Evolutionary conservation across 2,329 filamentous ascomycete genomes (phyloP).

Genomic region (Myriosclerotinia duriaeana): DNA sequence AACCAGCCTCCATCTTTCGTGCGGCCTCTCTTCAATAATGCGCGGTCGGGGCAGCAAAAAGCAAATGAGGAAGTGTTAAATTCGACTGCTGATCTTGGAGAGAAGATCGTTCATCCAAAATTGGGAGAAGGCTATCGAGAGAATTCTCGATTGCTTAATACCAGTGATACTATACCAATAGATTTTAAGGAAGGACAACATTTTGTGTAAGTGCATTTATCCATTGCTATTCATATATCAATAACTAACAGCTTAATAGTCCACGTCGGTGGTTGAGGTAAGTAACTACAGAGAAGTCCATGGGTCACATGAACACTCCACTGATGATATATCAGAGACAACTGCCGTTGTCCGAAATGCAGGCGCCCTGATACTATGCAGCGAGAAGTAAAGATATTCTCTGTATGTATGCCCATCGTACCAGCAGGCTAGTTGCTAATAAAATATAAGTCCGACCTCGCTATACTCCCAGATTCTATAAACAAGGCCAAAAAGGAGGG

Average conservation of each 20-base stretch:
- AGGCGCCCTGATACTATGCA: constrained; percentile 71
- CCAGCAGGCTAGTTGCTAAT: neutral
- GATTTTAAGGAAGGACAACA: neutral
- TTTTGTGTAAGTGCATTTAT: neutral
- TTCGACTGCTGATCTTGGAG: constrained; percentile 2
- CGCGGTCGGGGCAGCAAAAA: neutral
- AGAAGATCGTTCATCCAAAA: constrained; percentile 12
- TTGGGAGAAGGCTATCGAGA: constrained; percentile 15
- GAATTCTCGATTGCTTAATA: constrained; percentile 4
- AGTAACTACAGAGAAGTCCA: constrained; percentile 8
- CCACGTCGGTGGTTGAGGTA: constrained; percentile 46
- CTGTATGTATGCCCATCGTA: constrained; percentile 30
- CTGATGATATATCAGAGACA: constrained; percentile 51
- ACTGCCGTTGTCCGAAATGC: constrained; percentile 68
- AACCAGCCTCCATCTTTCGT: neutral
- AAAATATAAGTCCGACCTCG: neutral
- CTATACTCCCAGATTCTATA: neutral
- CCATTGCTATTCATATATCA: neutral
- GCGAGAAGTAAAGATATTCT: constrained; percentile 66
- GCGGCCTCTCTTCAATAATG: neutral
- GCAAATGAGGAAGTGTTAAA: constrained; percentile 8
- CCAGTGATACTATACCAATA: neutral
- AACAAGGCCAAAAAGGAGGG: constrained; percentile 36
- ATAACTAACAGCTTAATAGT: constrained; percentile 34
- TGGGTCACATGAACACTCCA: neutral